Conservation (phyloP, 108 stramenopile genomes). For the Skeletonema menzelii region DNA sequence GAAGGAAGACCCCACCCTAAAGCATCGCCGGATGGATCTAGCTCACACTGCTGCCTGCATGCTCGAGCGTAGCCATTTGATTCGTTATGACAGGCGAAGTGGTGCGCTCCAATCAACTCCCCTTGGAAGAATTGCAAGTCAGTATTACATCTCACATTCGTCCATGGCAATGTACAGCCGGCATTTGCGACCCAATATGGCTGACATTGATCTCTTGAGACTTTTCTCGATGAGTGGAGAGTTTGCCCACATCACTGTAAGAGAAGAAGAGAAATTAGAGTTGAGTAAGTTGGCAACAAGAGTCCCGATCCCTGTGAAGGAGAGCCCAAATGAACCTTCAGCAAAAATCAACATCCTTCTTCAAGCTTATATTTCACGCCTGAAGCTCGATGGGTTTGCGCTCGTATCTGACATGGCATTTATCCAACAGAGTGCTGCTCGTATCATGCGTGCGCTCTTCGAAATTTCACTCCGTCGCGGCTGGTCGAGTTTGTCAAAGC, state of each 20-base stretch:
- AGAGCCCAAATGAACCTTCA: conserved; percentile 91
- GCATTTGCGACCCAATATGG: conserved; percentile 95
- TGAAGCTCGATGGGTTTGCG: conserved; percentile 99
- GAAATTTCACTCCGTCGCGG: conserved; percentile 94
- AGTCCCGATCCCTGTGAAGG: conserved; percentile 99
- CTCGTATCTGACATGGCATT: conserved; percentile 98
- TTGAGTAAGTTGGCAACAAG: conserved; percentile 91
- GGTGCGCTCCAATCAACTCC: conserved; percentile 92
- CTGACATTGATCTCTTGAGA: conserved; percentile 97
- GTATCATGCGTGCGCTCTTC: conserved; percentile 96
- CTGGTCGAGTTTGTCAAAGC: conserved; percentile 94
- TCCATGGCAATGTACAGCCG: conserved; percentile 96
- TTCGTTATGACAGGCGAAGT: conserved; percentile 93
- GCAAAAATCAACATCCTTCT: conserved; percentile 98
- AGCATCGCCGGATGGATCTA: conserved; percentile 89
- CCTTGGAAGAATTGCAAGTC: conserved; percentile 95
- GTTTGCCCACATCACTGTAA: conserved; percentile 94
- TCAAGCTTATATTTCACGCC: conserved; percentile 97
- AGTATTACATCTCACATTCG: conserved; percentile 97
- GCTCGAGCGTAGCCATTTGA: conserved; percentile 91
- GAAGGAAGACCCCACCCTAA: conserved; percentile 86
- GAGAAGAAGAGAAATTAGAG: conserved; percentile 98
- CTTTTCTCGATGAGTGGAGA: conserved; percentile 96
- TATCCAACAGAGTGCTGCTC: conserved; percentile 97
- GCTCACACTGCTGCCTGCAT: conserved; percentile 90